A percentile compares a stretch with the other conserved stretches of the same genome.
phyloP scores from a whole-genome alignment of 1,139 yeast species.

The Schizosaccharomyces versatilis region DNA sequence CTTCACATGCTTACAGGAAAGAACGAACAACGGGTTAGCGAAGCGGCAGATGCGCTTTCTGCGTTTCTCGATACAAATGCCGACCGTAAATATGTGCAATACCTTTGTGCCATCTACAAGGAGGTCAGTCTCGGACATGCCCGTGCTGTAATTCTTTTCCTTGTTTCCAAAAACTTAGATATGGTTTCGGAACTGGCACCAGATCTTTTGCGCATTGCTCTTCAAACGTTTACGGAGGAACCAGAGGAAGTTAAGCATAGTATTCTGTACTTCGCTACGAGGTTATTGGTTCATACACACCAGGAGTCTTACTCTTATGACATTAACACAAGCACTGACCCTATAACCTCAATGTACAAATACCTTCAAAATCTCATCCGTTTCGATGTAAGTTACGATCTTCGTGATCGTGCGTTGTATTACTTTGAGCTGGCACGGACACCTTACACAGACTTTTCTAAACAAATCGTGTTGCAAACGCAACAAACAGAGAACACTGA shows the following conservation, averaged over 20 bases:
- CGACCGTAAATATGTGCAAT: slow-evolving; percentile 23
- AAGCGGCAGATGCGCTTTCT: slow-evolving; percentile 46
- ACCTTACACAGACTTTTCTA: slow-evolving; percentile 25
- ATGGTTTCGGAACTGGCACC: slow-evolving; percentile 38
- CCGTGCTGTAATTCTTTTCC: slow-evolving; percentile 70
- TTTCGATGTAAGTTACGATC: slow-evolving; percentile 55
- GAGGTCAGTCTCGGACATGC: slow-evolving; percentile 24
- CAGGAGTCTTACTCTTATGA: neutral
- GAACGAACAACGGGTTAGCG: slow-evolving; percentile 25
- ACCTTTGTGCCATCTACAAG: slow-evolving; percentile 20
- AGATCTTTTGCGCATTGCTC: slow-evolving; percentile 44
- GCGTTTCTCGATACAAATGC: slow-evolving; percentile 48
- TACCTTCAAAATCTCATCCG: slow-evolving; percentile 43
- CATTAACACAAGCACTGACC: slow-evolving; percentile 9
- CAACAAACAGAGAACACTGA: slow-evolving; percentile 22
- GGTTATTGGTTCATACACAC: slow-evolving; percentile 28
- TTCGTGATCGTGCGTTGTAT: slow-evolving; percentile 69
- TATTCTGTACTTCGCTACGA: slow-evolving; percentile 50
- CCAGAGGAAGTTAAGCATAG: slow-evolving; percentile 44
- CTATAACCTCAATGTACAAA: slow-evolving; percentile 27
- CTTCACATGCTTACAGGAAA: neutral
- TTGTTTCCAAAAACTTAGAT: slow-evolving; percentile 56
- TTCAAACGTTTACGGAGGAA: slow-evolving; percentile 37
- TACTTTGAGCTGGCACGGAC: slow-evolving; percentile 30
- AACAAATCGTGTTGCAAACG: slow-evolving; percentile 55